These are phyloP conservation scores for Prunus dulcis DNA, from an alignment of 306 rosid genomes.

Conservation along the genomic window DNA sequence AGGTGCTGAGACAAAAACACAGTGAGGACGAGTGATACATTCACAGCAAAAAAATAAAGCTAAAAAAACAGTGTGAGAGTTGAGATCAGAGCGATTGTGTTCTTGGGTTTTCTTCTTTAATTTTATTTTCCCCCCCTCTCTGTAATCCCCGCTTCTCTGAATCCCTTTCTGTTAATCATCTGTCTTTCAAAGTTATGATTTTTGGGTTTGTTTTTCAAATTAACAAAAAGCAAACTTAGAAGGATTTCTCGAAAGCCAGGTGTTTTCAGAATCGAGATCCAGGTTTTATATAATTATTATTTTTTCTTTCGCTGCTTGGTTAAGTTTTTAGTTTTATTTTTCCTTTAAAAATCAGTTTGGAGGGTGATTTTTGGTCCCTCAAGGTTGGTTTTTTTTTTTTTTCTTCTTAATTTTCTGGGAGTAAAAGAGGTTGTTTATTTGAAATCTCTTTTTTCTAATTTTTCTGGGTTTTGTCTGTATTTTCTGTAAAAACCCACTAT, in stretches of 20 bases:
- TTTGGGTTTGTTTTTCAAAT: slow-evolving; percentile 78
- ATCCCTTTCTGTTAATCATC: slow-evolving; percentile 99
- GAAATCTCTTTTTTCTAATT: slow-evolving; percentile 47
- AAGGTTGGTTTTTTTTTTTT: slow-evolving; percentile 22
- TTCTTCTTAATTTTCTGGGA: neutral
- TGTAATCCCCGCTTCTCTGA: slow-evolving; percentile 89
- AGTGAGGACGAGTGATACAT: slow-evolving; percentile 58
- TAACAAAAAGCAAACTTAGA: slow-evolving; percentile 62
- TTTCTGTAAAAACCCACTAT: slow-evolving; percentile 7
- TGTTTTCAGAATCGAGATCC: slow-evolving; percentile 99
- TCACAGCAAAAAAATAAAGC: neutral
- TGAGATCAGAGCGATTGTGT: neutral
- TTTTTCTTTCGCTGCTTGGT: neutral
- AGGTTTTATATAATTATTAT: slow-evolving; percentile 27
- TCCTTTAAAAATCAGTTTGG: slow-evolving; percentile 18
- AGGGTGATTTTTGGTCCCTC: slow-evolving; percentile 85
- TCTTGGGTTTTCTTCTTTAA: neutral
- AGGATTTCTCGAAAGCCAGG: slow-evolving; percentile 67
- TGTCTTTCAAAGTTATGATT: slow-evolving; percentile 78
- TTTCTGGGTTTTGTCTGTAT: neutral
- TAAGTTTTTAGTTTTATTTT: neutral
- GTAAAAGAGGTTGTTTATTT: slow-evolving; percentile 73
- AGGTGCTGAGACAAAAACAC: slow-evolving; percentile 12
- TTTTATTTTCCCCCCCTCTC: slow-evolving; percentile 29
- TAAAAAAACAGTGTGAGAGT: neutral